Conservation (phyloP, 1,139 yeast species). For the Saccharomyces pastorianus region DNA sequence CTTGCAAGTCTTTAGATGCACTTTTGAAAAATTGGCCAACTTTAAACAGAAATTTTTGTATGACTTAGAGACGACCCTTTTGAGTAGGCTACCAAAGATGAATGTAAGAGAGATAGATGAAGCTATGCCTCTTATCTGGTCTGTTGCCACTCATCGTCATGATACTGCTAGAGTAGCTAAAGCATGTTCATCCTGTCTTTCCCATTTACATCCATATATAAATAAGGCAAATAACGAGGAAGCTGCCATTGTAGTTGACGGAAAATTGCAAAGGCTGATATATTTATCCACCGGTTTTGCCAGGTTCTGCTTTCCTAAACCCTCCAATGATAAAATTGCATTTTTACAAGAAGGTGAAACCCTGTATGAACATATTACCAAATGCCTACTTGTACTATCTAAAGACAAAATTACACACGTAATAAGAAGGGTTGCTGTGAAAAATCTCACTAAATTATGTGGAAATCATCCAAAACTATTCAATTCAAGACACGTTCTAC, state of each 20-base stretch:
- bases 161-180: slow-evolving; percentile 45
- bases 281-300: slow-evolving; percentile 65
- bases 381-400: slow-evolving; percentile 49
- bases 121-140: slow-evolving; percentile 64
- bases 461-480: slow-evolving; percentile 55
- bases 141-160: slow-evolving; percentile 39
- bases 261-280: slow-evolving; percentile 48
- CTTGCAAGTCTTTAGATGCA: slow-evolving; percentile 45
- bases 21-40: slow-evolving; percentile 39
- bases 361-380: slow-evolving; percentile 47
- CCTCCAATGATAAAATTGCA: slow-evolving; percentile 36
- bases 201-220: slow-evolving; percentile 40
- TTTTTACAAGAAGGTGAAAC: slow-evolving; percentile 46
- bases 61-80: slow-evolving; percentile 45
- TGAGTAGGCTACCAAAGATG: slow-evolving; percentile 51
- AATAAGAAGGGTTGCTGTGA: slow-evolving; percentile 45
- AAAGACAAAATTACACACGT: slow-evolving; percentile 29
- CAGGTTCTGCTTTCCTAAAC: slow-evolving; percentile 52
- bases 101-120: slow-evolving; percentile 51
- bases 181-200: slow-evolving; percentile 55
- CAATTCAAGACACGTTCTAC: slow-evolving; percentile 45
- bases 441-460: slow-evolving; percentile 51
- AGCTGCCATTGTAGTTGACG: slow-evolving; percentile 30
- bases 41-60: slow-evolving; percentile 45
- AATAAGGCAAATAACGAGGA: slow-evolving; percentile 29